Base-by-base conservation (phyloP, 345 rosid species). In the Nephelium lappaceum region DNA sequence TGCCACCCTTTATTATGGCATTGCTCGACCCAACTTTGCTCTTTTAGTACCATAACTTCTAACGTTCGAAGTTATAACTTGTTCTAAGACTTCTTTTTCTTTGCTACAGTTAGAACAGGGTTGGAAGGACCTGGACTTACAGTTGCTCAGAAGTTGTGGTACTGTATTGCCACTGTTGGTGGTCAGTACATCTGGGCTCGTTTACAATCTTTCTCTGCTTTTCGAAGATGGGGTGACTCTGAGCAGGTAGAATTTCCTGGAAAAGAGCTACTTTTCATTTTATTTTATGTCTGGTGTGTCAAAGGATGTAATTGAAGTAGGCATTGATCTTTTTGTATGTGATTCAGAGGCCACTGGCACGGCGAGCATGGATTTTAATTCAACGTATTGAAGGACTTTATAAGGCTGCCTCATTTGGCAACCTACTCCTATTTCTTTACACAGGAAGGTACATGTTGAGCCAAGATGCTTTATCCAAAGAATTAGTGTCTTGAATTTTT, bases 171-270 rank as follows among this genome's bases (percentile, higher is more conserved):
- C 63, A 83, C 91, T 61, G 99, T 94, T 74, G 98, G 99, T 83
- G 95, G 99, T 75, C 99, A 94, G 69, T 96, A 94, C 80, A 83
- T 94, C 69, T 94, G 94, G 93, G 90, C 97, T 72, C 93, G 98
- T 60, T 77, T 93, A 76, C 97, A 94, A 77, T 92, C 97, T 0
- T 96, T 96, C 80, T 96, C 99, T 70, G 98, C 98, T 76, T 96
- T 96, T 80, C 95, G 97, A 63, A 86, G 98, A 86, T 96, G 98
- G 99, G 99, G 98, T 76, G 91, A 94, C 82, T 91, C 99, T 81
- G 95, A 93, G 79, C 97, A 91, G 98, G 95, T 92, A 23, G 25
- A 39, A 71, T 31, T 27, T 75, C 31, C 63, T 47, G 23, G 42
- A 65, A 75, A 11, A 11, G 25, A 41, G 55, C 23, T 60, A 10